These are phyloP conservation scores for Sugiyamaella japonica DNA, from an alignment of 1,139 yeast species.

Conservation along the genomic window DNA sequence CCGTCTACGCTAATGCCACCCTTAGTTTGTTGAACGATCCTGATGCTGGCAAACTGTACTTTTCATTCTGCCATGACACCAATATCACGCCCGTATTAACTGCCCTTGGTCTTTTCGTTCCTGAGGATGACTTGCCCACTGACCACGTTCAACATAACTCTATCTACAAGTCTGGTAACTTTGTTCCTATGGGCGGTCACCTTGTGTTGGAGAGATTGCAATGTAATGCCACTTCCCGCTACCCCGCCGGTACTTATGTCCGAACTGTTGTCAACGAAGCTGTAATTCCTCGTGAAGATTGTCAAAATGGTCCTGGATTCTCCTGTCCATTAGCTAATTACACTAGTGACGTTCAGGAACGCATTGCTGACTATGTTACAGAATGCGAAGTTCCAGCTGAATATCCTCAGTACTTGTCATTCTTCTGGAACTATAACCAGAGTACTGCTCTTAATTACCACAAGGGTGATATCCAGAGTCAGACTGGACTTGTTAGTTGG, in stretches of 20 bases:
- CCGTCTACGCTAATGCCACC: constrained; percentile 54
- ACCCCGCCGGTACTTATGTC: constrained; percentile 43
- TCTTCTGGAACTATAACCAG: constrained; percentile 40
- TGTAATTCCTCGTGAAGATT: constrained; percentile 54
- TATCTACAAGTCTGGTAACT: constrained; percentile 48
- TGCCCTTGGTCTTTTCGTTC: constrained; percentile 50
- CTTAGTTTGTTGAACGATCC: constrained; percentile 45
- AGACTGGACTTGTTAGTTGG: constrained; percentile 22
- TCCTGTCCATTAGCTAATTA: constrained; percentile 52
- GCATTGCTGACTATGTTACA: constrained; percentile 25
- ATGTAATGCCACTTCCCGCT: constrained; percentile 34
- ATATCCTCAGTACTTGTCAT: constrained; percentile 34
- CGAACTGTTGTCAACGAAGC: constrained; percentile 61
- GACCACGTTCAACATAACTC: constrained; percentile 45
- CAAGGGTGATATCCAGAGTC: constrained; percentile 36
- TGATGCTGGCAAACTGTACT: constrained; percentile 38
- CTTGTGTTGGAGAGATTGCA: constrained; percentile 52
- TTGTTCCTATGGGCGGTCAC: constrained; percentile 61
- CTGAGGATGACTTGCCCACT: constrained; percentile 40
- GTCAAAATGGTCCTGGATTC: constrained; percentile 58
- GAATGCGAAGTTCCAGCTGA: constrained; percentile 33
- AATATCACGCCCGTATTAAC: constrained; percentile 53
- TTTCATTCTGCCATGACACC: constrained; percentile 61
- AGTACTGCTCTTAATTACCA: constrained; percentile 29
- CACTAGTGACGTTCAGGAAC: constrained; percentile 26